Evolutionary conservation across 495 filamentous ascomycete species (phyloP).

Genomic region (Lasiosphaeria miniovina): DNA sequence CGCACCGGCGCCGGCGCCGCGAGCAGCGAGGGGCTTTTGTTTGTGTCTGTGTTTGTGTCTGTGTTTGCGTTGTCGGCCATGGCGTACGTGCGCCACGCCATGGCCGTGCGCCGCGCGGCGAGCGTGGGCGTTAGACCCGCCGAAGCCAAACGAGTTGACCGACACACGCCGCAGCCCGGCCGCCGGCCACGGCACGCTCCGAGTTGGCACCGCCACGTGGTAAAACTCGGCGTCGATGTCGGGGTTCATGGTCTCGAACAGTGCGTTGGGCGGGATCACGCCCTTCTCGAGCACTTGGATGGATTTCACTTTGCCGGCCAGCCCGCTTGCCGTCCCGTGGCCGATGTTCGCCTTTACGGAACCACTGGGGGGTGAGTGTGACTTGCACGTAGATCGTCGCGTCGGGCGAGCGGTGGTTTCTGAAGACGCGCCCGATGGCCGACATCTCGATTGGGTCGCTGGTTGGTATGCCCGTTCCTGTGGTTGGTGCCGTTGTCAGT

Average conservation of each 20-base stretch:
- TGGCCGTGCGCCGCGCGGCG: neutral
- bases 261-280: slow-evolving; percentile 39
- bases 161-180: neutral
- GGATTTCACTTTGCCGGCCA: slow-evolving; percentile 54
- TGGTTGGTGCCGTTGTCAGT: neutral
- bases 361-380: slow-evolving; percentile 27
- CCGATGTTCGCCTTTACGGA: slow-evolving; percentile 56
- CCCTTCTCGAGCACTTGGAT: slow-evolving; percentile 52
- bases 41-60: neutral
- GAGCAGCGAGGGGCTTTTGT: neutral
- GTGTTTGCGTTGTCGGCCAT: neutral
- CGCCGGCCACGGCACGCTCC: neutral
- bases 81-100: slow-evolving; percentile 4
- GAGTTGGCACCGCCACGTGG: neutral
- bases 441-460: slow-evolving; percentile 56
- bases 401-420: slow-evolving; percentile 20
- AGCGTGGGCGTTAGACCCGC: slow-evolving; percentile 48
- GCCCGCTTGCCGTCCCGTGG: slow-evolving; percentile 49
- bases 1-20: neutral
- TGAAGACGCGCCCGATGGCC: slow-evolving; percentile 44
- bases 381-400: slow-evolving; percentile 43
- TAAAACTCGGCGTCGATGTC: slow-evolving; percentile 32
- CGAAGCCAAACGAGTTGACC: slow-evolving; percentile 51
- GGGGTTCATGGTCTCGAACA: slow-evolving; percentile 50
- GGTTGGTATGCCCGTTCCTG: slow-evolving; percentile 46